Evolutionary conservation across 1,284 basidiomycete species (phyloP), one percentile per base, ranked within the genome.

Genomic region (Ganoderma lingzhi): DNA sequence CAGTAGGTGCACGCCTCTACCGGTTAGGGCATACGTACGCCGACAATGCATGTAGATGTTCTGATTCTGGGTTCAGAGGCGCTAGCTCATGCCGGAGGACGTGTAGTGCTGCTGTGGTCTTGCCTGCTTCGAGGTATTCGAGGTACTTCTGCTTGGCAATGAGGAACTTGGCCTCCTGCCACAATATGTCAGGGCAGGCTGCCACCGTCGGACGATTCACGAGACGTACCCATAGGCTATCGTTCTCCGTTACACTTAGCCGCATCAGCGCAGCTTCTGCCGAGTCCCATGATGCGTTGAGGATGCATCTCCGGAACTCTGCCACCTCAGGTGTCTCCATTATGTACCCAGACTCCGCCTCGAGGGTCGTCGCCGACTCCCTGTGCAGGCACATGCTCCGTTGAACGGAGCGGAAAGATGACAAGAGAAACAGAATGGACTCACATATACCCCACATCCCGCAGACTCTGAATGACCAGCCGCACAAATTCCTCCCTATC

Each of bases 121-220:
- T 92, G 71, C 89, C 88, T 2, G 89, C 86, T 77, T 99, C 97
- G 62, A 99, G 85, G n/a, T 95, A 85, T 78, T 99, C 97, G 56
- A 99, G 87, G 80, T 98, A 99, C 82, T 98, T 97, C 86, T 99
- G 97, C 82, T 94, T 93, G 69, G 92, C 92, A 68, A 99, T 93
- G 72, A 97, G 84, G 81, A 97, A 98, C 72, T 87, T 91, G 28
- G 94, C 92, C 75, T 93, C 89, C 92, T 97, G 75, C 58, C 61
- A 63, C n/a, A 44, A 35, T 17, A 66, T 35, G 41, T 66, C 48
- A 73, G 70, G 76, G 75, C 60, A 66, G 30, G 70, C 76, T 69
- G 67, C 62, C 61, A 73, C 74, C 70, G 23, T 62, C 62, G 32
- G 67, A 55, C 63, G 53, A 35, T 60, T 37, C 62, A 45, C 45